Evolutionary conservation across 163 green algal genomes (phyloP).

Genomic region (Trebouxia gelatinosa): DNA sequence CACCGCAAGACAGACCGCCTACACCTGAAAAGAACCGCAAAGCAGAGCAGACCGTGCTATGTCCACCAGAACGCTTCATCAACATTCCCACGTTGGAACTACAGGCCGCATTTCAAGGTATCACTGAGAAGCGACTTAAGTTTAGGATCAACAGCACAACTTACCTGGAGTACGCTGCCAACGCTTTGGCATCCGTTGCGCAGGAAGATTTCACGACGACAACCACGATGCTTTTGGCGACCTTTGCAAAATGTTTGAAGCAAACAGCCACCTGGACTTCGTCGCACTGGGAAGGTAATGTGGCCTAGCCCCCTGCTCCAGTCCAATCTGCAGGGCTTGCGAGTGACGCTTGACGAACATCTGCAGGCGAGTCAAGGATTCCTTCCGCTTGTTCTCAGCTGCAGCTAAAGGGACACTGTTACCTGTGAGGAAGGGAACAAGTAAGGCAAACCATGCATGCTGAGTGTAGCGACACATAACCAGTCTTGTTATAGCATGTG

Average conservation of each 20-base stretch:
- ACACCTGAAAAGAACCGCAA: background rate
- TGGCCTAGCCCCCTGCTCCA: background rate
- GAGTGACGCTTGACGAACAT: background rate
- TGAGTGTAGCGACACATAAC: background rate
- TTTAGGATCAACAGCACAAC: no score
- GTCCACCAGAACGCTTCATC: slow-evolving; percentile 29
- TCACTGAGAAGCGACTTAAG: background rate
- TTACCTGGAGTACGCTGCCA: no score
- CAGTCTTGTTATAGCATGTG: background rate
- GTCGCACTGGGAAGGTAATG: slow-evolving; percentile 13
- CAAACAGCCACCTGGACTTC: slow-evolving; percentile 27
- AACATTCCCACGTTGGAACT: background rate
- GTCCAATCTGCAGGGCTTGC: background rate
- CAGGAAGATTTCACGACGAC: background rate
- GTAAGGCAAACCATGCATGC: slow-evolving; percentile 5
- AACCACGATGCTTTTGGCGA: background rate
- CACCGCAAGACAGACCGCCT: no score
- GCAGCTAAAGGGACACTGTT: slow-evolving; percentile 6
- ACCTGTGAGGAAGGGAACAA: slow-evolving; percentile 5
- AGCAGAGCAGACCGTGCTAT: background rate
- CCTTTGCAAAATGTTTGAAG: slow-evolving; percentile 21
- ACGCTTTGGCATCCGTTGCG: no score
- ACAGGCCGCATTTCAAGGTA: background rate
- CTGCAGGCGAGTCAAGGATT: slow-evolving; percentile 28
- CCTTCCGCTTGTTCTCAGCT: slow-evolving; percentile 27